phyloP scores from a whole-genome alignment of 2,329 filamentous ascomycete species.

The Penicillium sp. region DNA sequence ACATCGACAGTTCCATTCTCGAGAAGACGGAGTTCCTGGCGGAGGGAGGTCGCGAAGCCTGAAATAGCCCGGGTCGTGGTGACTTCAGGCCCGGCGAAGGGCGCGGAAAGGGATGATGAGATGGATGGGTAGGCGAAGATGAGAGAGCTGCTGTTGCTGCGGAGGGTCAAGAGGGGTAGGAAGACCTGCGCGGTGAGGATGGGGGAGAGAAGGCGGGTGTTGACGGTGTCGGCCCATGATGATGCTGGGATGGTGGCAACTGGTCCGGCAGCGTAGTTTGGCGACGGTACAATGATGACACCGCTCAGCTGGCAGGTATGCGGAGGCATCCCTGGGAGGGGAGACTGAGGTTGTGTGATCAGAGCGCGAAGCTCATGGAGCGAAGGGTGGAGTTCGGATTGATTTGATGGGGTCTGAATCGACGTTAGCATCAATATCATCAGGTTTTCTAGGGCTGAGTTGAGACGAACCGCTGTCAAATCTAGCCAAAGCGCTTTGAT shows the following conservation, averaged over 20 bases:
- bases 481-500: constrained; percentile 83
- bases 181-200: constrained; percentile 89
- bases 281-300: constrained; percentile 79
- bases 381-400: constrained; percentile 62
- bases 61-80: constrained; percentile 85
- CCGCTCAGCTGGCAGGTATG: constrained; percentile 79
- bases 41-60: constrained; percentile 80
- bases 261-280: constrained; percentile 79
- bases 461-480: constrained; percentile 60
- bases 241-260: constrained; percentile 85
- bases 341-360: constrained; percentile 75
- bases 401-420: constrained; percentile 66
- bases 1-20: constrained; percentile 69
- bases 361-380: constrained; percentile 74
- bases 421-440: constrained; percentile 2
- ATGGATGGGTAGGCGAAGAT: constrained; percentile 53
- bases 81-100: constrained; percentile 73
- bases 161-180: constrained; percentile 74
- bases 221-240: constrained; percentile 86
- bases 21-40: constrained; percentile 77
- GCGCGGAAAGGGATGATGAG: constrained; percentile 51
- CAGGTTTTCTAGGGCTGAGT: not conserved
- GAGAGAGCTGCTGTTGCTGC: constrained; percentile 58
- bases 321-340: constrained; percentile 75
- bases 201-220: constrained; percentile 87